A percentile compares a stretch with the other conserved stretches of the same genome.
Evolutionary conservation across 345 rosid genomes (phyloP).

Genomic region (Eucalyptus tenuipes): DNA sequence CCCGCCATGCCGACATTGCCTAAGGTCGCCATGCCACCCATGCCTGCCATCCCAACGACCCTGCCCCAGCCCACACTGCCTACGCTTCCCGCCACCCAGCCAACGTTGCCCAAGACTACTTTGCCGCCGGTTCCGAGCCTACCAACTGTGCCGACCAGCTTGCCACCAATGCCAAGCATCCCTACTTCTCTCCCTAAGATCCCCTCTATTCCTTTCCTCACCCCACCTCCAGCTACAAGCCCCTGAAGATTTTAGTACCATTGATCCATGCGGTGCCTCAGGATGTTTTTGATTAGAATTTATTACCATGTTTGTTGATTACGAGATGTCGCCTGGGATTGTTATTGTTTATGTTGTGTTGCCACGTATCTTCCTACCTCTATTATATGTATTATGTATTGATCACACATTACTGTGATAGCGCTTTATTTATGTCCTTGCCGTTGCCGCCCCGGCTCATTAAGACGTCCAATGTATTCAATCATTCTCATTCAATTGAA

Average conservation of each 20-base stretch:
- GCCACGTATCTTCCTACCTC: background rate
- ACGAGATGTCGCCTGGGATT: background rate
- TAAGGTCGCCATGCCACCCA: background rate
- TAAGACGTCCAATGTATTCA: too few species aligned
- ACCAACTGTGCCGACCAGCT: too few species aligned
- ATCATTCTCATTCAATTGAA: background rate
- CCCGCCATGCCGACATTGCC: background rate
- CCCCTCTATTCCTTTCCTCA: background rate
- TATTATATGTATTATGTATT: background rate
- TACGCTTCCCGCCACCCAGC: rapidly evolving
- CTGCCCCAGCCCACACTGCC: background rate
- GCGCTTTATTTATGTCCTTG: background rate
- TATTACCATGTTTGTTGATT: background rate
- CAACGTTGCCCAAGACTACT: background rate
- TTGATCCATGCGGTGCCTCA: background rate
- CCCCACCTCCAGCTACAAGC: too few species aligned
- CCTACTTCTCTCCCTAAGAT: constrained; percentile 7
- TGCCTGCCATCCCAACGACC: background rate
- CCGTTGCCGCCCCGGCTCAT: rapidly evolving
- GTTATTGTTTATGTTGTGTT: background rate
- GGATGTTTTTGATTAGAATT: background rate
- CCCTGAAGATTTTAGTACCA: background rate
- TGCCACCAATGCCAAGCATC: constrained; percentile 11
- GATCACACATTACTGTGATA: background rate
- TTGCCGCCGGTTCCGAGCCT: background rate